Percentiles rank a stretch among this genome's conserved stretches.
phyloP scores from a whole-genome alignment of 805 yeast species.

The Wickerhamiella hasegawae region DNA sequence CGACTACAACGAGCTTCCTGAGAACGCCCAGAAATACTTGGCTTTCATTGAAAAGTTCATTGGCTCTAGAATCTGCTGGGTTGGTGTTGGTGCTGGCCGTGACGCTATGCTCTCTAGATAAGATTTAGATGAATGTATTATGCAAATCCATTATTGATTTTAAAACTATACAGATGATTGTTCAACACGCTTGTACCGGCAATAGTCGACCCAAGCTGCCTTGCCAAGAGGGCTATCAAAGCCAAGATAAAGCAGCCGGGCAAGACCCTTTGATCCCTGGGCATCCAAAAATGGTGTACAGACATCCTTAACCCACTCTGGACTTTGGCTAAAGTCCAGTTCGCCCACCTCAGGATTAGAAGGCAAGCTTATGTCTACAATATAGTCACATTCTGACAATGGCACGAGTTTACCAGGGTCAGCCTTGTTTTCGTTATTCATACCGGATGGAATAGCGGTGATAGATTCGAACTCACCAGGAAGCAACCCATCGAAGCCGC shows the following conservation, averaged over 20 bases:
- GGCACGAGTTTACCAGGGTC: conserved; percentile 40
- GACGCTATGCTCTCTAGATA: conserved; percentile 68
- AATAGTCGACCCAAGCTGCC: conserved; percentile 16
- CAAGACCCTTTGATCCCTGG: conserved; percentile 14
- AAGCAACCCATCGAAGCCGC: conserved; percentile 72
- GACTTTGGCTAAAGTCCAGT: conserved; percentile 11
- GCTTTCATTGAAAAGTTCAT: conserved; percentile 73
- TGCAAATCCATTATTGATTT: not conserved
- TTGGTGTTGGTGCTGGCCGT: conserved; percentile 97
- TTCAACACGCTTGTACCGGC: conserved; percentile 12
- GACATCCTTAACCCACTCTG: conserved; percentile 11
- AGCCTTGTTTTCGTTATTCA: conserved; percentile 62
- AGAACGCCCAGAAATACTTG: conserved; percentile 72
- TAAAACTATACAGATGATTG: not conserved
- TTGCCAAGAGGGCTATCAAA: conserved; percentile 6
- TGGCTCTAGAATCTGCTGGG: conserved; percentile 82
- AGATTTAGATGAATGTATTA: too few species aligned
- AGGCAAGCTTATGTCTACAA: conserved; percentile 44
- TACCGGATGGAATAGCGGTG: conserved; percentile 37
- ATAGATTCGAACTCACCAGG: conserved; percentile 63
- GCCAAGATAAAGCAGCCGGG: conserved; percentile 14
- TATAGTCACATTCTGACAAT: conserved; percentile 44
- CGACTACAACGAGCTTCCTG: conserved; percentile 66
- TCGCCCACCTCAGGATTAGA: conserved; percentile 33
- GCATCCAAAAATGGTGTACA: conserved; percentile 16